These are phyloP conservation scores for Ampelomyces quisqualis DNA, from an alignment of 2,329 filamentous ascomycete species.

Conservation along the genomic window DNA sequence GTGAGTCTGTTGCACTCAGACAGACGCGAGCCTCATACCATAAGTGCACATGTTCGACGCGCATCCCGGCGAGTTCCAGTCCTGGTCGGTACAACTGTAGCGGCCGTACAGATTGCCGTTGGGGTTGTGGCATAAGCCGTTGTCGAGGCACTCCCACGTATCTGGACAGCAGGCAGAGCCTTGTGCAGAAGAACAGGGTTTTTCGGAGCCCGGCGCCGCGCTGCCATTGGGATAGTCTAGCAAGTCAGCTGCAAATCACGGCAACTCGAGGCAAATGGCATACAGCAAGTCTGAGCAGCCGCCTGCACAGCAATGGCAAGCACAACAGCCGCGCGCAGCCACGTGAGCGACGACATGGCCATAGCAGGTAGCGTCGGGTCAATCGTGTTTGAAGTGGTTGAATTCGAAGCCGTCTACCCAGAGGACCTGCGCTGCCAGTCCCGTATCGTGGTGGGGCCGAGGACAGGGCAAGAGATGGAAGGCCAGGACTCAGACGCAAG, in stretches of 20 bases:
- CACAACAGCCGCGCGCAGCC: slow-evolving; percentile 22
- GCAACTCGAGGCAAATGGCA: slow-evolving; percentile 1
- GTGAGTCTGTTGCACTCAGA: slow-evolving; percentile 3
- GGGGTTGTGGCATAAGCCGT: slow-evolving; percentile 40
- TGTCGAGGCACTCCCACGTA: slow-evolving; percentile 41
- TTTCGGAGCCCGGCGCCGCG: slow-evolving; percentile 29
- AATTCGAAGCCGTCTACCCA: not conserved
- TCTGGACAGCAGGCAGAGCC: slow-evolving; percentile 42
- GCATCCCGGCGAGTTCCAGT: slow-evolving; percentile 36
- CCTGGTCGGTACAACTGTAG: slow-evolving; percentile 42
- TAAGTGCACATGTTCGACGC: slow-evolving; percentile 41
- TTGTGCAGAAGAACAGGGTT: slow-evolving; percentile 36
- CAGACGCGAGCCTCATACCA: slow-evolving; percentile 14
- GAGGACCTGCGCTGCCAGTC: not conserved
- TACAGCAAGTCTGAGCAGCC: slow-evolving; percentile 36
- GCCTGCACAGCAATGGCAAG: slow-evolving; percentile 19
- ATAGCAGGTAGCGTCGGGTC: slow-evolving; percentile 14
- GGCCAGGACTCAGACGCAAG: not conserved
- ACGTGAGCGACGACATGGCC: slow-evolving; percentile 16
- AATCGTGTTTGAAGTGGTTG: not conserved
- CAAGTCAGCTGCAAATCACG: slow-evolving; percentile 8
- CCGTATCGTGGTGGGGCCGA: not conserved
- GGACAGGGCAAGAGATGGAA: not conserved
- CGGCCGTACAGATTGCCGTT: slow-evolving; percentile 29
- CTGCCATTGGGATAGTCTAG: slow-evolving; percentile 40